Percentiles rank a stretch among this genome's conserved stretches.
Evolutionary conservation across 805 yeast genomes (phyloP).

Genomic region (Kazachstania taianensis): DNA sequence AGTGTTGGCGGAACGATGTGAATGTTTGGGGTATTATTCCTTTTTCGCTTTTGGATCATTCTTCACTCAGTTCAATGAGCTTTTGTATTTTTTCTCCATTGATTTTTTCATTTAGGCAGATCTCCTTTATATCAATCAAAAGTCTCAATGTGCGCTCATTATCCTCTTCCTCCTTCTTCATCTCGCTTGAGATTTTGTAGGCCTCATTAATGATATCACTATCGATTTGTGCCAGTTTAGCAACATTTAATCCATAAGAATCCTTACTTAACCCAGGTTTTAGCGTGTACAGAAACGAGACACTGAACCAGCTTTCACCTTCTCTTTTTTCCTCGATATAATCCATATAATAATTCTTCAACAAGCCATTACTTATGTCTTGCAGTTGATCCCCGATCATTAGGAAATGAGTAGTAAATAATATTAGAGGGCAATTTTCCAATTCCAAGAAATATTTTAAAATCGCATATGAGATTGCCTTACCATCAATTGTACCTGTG

Average conservation of each 20-base stretch:
- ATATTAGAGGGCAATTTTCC: slow-evolving; percentile 40
- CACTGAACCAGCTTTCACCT: slow-evolving; percentile 31
- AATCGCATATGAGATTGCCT: slow-evolving; percentile 68
- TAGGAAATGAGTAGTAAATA: slow-evolving; percentile 83
- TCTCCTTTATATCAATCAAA: slow-evolving; percentile 6
- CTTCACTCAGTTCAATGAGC: neutral
- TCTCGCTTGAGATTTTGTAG: slow-evolving; percentile 19
- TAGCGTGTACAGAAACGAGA: slow-evolving; percentile 45
- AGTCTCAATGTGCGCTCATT: slow-evolving; percentile 5
- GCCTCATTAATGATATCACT: slow-evolving; percentile 38
- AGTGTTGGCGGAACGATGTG: too few relatives aligned
- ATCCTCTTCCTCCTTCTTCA: slow-evolving; percentile 9
- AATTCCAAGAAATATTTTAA: slow-evolving; percentile 43
- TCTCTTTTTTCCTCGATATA: slow-evolving; percentile 35
- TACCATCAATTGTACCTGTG: slow-evolving; percentile 73
- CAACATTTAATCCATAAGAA: slow-evolving; percentile 82
- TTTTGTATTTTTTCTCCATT: neutral
- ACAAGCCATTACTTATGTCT: slow-evolving; percentile 29
- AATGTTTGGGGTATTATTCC: too few relatives aligned
- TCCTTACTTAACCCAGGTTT: slow-evolving; percentile 43
- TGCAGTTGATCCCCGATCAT: slow-evolving; percentile 39
- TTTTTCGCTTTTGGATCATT: neutral
- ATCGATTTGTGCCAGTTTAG: slow-evolving; percentile 60
- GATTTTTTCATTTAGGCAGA: slow-evolving; percentile 1
- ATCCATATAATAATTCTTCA: slow-evolving; percentile 66